Base-by-base conservation (phyloP, 2,329 filamentous ascomycete species). In the Hortaea sp. region DNA sequence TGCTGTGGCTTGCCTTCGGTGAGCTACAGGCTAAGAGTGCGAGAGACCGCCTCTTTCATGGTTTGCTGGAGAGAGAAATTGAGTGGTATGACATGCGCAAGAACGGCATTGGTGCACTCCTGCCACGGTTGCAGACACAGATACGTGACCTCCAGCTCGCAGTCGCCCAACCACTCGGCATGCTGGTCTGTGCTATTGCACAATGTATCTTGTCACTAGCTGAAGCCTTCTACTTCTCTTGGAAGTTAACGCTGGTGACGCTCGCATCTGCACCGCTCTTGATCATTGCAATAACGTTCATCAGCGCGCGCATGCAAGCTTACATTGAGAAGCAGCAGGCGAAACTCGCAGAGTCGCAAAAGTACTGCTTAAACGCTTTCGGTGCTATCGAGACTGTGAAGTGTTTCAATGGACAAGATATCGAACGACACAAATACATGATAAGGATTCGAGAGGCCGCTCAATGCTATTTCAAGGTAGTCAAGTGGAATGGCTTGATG, bases 361-460 rank as follows among this genome's bases (percentile, higher is more conserved):
- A 87, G 57, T 72, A 81, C 46, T 77, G 81, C 1, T 81, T 78
- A 7, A 83, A 79, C 7, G 81, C 86, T 0, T 75, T 94, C 7
- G 71, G 73, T 1, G 81, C 79, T 2, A 90, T 95, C 35, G 87
- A 94, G 50, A 78, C 85, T 0, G 87, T 97, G 59, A 95, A 95
- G 62, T 82, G 81, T 44, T 89, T 85, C 66, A 89, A 90, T 55
- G 86, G 83, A 0, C 77, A 88, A 57, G 74, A 76, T 9, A 70
- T 81, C 7, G 89, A 94, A 62, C 65, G 77, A 1, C 74, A 74
- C 58, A 78, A 79, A 53, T 95, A 94, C 59, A 64, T 69, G 1
- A 62, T 58, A 0, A 71, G 75, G 0, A 74, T 85, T 29, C 69
- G 70, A 39, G 64, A 69, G 5, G 82, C 86, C 1, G 79, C 79